A percentile compares a stretch with the other conserved stretches of the same genome.
These are phyloP conservation scores for Thamnidium elegans DNA, from an alignment of 192 early-diverging fungal species.

Conservation along the genomic window DNA sequence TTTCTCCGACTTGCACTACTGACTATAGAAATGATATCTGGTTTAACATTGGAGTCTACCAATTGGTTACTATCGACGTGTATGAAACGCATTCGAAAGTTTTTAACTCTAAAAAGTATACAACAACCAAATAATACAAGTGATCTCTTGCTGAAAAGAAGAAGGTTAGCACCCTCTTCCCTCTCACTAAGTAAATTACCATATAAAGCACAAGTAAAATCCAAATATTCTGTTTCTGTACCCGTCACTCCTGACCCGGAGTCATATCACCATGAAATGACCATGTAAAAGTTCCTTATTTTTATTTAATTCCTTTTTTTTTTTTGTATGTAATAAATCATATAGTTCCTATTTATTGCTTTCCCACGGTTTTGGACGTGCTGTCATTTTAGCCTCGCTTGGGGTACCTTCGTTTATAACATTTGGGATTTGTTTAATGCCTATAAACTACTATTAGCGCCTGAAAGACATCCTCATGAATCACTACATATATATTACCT, in stretches of 20 bases:
- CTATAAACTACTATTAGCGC: background rate
- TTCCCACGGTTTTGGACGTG: slow-evolving; percentile 41
- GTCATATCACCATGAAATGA: slow-evolving; percentile 8
- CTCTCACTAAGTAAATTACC: slow-evolving; percentile 15
- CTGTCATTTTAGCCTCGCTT: slow-evolving; percentile 28
- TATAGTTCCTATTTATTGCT: background rate
- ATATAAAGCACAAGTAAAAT: slow-evolving; percentile 12
- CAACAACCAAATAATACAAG: background rate
- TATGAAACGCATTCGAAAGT: slow-evolving; percentile 6
- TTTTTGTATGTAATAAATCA: background rate
- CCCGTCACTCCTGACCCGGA: slow-evolving; percentile 13
- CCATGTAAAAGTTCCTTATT: slow-evolving; percentile 6
- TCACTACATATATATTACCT: slow-evolving; percentile 24
- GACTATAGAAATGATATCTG: slow-evolving; percentile 15
- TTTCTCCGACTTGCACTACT: slow-evolving; percentile 13
- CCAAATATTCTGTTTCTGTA: slow-evolving; percentile 16
- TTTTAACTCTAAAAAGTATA: background rate
- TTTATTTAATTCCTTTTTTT: slow-evolving; percentile 9
- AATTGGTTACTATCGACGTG: slow-evolving; percentile 13
- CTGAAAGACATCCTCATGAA: no score
- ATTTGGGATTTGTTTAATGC: slow-evolving; percentile 40
- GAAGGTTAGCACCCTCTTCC: slow-evolving; percentile 6
- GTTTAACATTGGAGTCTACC: slow-evolving; percentile 17
- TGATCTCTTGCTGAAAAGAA: background rate
- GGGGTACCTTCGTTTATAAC: slow-evolving; percentile 37